A percentile compares a stretch with the other conserved stretches of the same genome.
Conservation (phyloP, 805 yeast genomes). For the Wickerhamiella dianesei region DNA sequence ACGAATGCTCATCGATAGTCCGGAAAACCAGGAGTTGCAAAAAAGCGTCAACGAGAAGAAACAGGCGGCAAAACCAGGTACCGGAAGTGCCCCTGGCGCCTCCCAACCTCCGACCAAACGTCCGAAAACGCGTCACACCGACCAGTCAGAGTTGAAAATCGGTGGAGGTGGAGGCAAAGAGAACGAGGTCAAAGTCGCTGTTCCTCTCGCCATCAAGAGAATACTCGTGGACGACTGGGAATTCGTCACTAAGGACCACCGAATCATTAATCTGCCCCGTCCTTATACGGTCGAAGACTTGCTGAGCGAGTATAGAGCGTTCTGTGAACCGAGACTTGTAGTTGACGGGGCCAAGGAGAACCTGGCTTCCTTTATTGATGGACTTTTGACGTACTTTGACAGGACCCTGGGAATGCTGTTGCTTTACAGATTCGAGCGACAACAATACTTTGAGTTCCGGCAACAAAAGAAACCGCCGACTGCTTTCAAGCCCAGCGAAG, state of each 20-base stretch:
- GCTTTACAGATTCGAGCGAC: slow-evolving; percentile 63
- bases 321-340: slow-evolving; percentile 3
- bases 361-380: slow-evolving; percentile 53
- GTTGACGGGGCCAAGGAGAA: slow-evolving; percentile 34
- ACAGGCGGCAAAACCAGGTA: slow-evolving; percentile 8
- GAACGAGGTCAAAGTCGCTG: slow-evolving; percentile 40
- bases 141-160: not conserved
- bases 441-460: slow-evolving; percentile 47
- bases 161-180: slow-evolving; percentile 22
- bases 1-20: slow-evolving; percentile 53
- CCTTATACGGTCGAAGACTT: slow-evolving; percentile 40
- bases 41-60: slow-evolving; percentile 36
- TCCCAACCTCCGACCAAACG: slow-evolving; percentile 4
- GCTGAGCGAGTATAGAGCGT: slow-evolving; percentile 36
- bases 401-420: slow-evolving; percentile 53
- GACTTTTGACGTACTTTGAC: slow-evolving; percentile 63
- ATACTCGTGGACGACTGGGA: slow-evolving; percentile 90
- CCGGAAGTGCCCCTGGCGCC: slow-evolving; percentile 4
- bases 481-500: slow-evolving; percentile 29
- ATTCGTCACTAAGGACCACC: slow-evolving; percentile 64
- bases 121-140: slow-evolving; percentile 7
- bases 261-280: slow-evolving; percentile 53
- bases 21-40: slow-evolving; percentile 53
- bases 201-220: slow-evolving; percentile 57
- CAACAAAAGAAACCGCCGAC: slow-evolving; percentile 18